A percentile compares a stretch with the other conserved stretches of the same genome.
Conservation (phyloP, 2,329 filamentous ascomycete species). For the Fusarium poae region DNA sequence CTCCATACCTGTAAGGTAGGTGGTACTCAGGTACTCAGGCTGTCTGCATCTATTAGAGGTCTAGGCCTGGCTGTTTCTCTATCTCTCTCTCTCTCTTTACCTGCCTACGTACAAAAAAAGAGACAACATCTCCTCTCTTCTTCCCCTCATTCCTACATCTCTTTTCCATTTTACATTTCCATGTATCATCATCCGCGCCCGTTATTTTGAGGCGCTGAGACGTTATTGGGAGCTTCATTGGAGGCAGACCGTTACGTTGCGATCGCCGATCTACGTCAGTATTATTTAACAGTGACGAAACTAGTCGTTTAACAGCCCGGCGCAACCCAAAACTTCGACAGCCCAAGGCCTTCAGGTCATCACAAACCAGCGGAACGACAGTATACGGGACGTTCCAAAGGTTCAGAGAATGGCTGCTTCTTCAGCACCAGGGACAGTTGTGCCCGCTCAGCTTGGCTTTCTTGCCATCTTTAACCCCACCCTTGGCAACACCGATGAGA, state of each 20-base stretch:
- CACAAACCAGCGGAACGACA: constrained; percentile 5
- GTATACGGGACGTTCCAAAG: not conserved
- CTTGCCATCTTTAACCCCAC: constrained; percentile 95
- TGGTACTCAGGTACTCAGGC: not conserved
- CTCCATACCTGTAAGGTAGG: not conserved
- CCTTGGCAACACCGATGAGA: constrained; percentile 71
- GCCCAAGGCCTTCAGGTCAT: not conserved
- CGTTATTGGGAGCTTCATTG: constrained; percentile 19
- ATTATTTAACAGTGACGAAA: constrained; percentile 14
- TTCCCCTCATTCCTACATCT: constrained; percentile 4
- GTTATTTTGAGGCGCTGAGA: constrained; percentile 24
- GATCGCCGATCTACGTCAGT: constrained; percentile 31
- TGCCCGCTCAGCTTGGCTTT: constrained; percentile 87
- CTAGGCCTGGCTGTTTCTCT: not conserved
- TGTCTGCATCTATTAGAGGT: not conserved
- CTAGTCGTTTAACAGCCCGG: constrained; percentile 13
- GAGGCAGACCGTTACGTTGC: constrained; percentile 15
- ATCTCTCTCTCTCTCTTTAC: not conserved
- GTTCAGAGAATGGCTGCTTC: constrained; percentile 36
- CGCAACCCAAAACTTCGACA: constrained; percentile 5
- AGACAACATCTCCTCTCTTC: constrained; percentile 12
- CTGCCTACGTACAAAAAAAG: not conserved
- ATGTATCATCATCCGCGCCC: constrained; percentile 4
- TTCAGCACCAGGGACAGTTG: constrained; percentile 43
- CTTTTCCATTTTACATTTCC: not conserved